Conservation (phyloP, 2,329 filamentous ascomycete species). For the Penicillium freii region DNA sequence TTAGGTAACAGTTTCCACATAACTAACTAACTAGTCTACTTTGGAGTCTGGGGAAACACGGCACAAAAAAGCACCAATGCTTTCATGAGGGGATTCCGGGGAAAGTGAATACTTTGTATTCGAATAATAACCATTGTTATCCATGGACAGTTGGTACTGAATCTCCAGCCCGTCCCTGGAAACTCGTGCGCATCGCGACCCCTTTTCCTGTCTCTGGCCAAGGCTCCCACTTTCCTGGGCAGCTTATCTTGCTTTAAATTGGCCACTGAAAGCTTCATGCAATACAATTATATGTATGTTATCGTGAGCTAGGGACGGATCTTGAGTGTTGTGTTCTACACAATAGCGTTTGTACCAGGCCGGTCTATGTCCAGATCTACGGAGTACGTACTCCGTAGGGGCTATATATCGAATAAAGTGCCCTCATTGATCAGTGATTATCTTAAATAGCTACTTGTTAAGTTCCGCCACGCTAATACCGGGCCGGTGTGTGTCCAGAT, state of each 20-base stretch:
- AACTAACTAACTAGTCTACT: too few species aligned
- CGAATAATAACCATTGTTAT: neutral
- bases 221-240: neutral
- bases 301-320: too few species aligned
- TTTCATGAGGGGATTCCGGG: neutral
- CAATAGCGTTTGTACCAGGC: neutral
- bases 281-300: too few species aligned
- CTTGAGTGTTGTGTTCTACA: too few species aligned
- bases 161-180: neutral
- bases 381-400: neutral
- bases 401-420: neutral
- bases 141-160: neutral
- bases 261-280: neutral
- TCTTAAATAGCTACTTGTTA: neutral
- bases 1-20: conserved; percentile 35
- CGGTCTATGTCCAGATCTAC: neutral
- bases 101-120: neutral
- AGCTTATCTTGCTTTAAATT: neutral
- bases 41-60: conserved; percentile 9
- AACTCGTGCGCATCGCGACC: too few species aligned
- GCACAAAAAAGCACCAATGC: neutral
- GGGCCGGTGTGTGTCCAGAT: neutral
- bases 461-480: neutral
- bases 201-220: neutral
- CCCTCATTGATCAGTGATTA: neutral